Evolutionary conservation across 345 rosid species (phyloP).

Genomic region (Kandelia obovata): DNA sequence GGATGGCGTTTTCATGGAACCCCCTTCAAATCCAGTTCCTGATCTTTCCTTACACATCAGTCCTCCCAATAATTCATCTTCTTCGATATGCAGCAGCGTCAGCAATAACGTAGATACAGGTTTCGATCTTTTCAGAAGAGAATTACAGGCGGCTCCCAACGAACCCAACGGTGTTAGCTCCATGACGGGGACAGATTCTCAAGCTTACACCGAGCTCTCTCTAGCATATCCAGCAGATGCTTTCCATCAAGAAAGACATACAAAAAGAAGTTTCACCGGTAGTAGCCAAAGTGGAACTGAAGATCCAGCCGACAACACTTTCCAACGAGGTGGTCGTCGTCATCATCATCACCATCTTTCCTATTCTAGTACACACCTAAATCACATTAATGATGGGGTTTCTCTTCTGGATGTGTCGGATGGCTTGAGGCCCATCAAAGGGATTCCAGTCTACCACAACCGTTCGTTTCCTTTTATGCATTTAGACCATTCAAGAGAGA

Average conservation of each 20-base stretch:
- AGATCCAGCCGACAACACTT: conserved; percentile 25
- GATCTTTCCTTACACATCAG: conserved; percentile 75
- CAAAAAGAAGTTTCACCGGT: conserved; percentile 7
- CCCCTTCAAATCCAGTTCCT: conserved; percentile 47
- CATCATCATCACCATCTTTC: conserved; percentile 18
- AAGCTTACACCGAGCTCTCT: conserved; percentile 41
- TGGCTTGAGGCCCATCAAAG: conserved; percentile 63
- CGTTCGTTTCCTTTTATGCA: conserved; percentile 53
- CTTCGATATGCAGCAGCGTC: conserved; percentile 16
- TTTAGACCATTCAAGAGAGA: conserved; percentile 23
- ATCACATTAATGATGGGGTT: conserved; percentile 30
- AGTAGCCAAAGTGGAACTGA: conserved; percentile 1
- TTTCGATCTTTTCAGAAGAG: conserved; percentile 18
- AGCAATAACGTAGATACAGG: conserved; percentile 1
- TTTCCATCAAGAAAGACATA: neutral
- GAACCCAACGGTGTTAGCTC: conserved; percentile 21
- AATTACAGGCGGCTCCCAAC: conserved; percentile 1
- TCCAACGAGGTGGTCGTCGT: conserved; percentile 2
- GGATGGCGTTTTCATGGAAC: conserved; percentile 53
- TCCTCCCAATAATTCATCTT: conserved; percentile 42
- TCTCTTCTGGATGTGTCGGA: conserved; percentile 34
- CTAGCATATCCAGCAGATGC: conserved; percentile 33
- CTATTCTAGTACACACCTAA: conserved; percentile 4
- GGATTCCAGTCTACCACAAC: conserved; percentile 78
- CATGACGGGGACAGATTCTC: conserved; percentile 11